These are phyloP conservation scores for Schrenkiella parvula DNA, from an alignment of 345 rosid genomes.

Conservation along the genomic window DNA sequence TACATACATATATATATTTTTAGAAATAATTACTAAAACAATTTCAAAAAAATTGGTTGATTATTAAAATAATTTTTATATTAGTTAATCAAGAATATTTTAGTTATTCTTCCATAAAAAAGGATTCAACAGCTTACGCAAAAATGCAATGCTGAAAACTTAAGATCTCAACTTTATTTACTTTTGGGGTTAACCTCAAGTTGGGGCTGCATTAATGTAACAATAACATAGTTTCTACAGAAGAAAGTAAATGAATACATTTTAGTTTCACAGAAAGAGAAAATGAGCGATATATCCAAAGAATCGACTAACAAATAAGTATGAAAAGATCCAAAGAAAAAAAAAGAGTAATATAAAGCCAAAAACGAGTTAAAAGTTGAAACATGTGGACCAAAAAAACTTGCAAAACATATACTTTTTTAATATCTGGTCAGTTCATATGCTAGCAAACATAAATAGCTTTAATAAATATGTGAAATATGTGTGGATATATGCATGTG, in stretches of 20 bases:
- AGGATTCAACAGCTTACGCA: not conserved
- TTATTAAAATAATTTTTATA: too few species aligned
- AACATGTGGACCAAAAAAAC: conserved; percentile 10
- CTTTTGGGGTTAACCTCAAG: too few species aligned
- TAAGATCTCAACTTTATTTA: too few species aligned
- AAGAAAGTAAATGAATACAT: not conserved
- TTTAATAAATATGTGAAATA: not conserved
- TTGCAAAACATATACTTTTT: not conserved
- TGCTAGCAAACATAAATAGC: not conserved
- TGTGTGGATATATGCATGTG: conserved; percentile 4
- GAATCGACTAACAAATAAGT: not conserved
- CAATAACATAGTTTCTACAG: not conserved
- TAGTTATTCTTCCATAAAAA: too few species aligned
- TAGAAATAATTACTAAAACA: too few species aligned
- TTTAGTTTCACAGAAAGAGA: not conserved
- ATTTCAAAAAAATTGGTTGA: too few species aligned
- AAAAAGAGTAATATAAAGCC: not conserved
- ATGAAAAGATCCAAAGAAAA: conserved; percentile 5
- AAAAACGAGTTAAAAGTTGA: conserved; percentile 14
- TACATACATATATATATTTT: too few species aligned
- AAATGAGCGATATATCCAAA: conserved; percentile 16
- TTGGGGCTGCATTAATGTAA: not conserved
- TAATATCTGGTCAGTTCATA: not conserved
- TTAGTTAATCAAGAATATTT: too few species aligned
- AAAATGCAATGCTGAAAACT: not conserved